Conservation (phyloP, 495 filamentous ascomycete species). For the Xylaria castorea region DNA sequence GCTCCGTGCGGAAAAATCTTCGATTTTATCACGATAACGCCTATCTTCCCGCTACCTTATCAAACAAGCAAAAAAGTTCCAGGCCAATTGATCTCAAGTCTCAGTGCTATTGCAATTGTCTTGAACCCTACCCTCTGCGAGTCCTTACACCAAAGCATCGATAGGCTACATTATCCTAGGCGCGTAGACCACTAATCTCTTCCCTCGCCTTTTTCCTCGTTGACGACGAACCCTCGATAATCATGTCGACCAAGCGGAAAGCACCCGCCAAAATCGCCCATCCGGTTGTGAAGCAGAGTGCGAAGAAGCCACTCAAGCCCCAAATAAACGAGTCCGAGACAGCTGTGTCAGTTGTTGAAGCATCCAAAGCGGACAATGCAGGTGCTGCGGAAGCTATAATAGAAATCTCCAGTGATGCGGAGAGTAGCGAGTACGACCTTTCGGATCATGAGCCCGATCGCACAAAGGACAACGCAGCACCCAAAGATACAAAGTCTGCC, state of each 20-base stretch:
- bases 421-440: conserved; percentile 47
- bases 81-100: conserved; percentile 16
- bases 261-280: conserved; percentile 53
- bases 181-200: neutral
- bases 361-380: conserved; percentile 38
- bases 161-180: neutral
- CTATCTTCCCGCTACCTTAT: conserved; percentile 16
- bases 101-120: conserved; percentile 4
- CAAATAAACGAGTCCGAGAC: conserved; percentile 78
- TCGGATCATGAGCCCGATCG: conserved; percentile 41
- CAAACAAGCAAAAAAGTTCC: conserved; percentile 30
- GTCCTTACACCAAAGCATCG: neutral
- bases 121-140: neutral
- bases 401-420: conserved; percentile 64
- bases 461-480: conserved; percentile 34
- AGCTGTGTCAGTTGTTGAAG: conserved; percentile 57
- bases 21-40: conserved; percentile 21
- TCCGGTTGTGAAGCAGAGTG: conserved; percentile 62
- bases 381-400: conserved; percentile 47
- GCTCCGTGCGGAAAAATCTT: conserved; percentile 28
- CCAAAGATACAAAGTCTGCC: conserved; percentile 15
- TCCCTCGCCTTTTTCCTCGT: neutral
- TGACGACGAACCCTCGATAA: neutral
- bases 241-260: conserved; percentile 63
- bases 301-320: conserved; percentile 63